Evolutionary conservation across 2,329 filamentous ascomycete genomes (phyloP).

Genomic region (Lizonia empirigonia): DNA sequence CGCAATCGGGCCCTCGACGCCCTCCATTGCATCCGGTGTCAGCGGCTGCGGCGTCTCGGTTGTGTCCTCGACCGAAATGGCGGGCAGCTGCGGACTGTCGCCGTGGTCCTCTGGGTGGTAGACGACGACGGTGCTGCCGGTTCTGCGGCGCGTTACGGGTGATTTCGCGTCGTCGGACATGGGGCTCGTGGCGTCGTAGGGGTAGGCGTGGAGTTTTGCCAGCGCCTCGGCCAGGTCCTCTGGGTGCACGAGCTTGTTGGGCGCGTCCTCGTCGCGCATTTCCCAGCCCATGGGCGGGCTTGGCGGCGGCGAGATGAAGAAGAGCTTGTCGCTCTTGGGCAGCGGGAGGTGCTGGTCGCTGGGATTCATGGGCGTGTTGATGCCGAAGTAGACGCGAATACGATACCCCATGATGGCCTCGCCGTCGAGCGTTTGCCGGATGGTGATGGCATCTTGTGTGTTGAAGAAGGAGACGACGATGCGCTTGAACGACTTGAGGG

Average conservation of each 20-base stretch:
- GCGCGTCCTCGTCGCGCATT: conserved; percentile 65
- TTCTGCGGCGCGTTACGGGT: conserved; percentile 41
- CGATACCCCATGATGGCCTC: conserved; percentile 71
- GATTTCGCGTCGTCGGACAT: conserved; percentile 31
- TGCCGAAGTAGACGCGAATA: conserved; percentile 49
- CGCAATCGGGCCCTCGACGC: conserved; percentile 44
- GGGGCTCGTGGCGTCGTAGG: conserved; percentile 31
- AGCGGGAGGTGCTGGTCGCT: conserved; percentile 48
- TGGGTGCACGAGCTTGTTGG: conserved; percentile 69
- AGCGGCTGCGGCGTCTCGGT: conserved; percentile 54
- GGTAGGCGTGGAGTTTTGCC: conserved; percentile 55
- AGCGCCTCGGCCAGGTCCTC: conserved; percentile 65
- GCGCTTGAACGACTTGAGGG: conserved; percentile 80
- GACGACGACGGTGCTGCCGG: conserved; percentile 64
- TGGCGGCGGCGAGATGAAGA: conserved; percentile 70
- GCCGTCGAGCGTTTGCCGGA: conserved; percentile 75
- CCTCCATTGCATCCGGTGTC: conserved; percentile 50
- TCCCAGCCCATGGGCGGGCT: conserved; percentile 69
- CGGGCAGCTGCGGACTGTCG: conserved; percentile 63
- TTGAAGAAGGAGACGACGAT: conserved; percentile 81
- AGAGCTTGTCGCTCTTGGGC: conserved; percentile 65
- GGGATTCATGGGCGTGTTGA: conserved; percentile 47
- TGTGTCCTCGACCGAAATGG: conserved; percentile 68
- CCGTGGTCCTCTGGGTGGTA: conserved; percentile 68
- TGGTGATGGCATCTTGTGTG: conserved; percentile 69